Conservation (phyloP, 495 filamentous ascomycete species). For the Penicillium salamii region DNA sequence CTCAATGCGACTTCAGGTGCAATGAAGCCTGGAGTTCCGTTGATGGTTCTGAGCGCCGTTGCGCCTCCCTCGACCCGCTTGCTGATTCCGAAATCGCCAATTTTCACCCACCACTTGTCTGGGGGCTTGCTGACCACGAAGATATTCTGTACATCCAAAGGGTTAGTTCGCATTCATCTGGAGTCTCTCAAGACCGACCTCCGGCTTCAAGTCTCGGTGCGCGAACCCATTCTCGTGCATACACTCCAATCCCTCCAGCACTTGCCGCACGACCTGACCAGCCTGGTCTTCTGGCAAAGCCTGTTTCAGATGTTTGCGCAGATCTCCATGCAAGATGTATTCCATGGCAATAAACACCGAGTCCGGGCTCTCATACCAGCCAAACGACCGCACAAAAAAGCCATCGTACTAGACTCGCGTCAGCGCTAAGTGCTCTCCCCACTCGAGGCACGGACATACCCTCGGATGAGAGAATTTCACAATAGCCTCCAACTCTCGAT, state of each 20-base stretch:
- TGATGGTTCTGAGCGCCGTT: conserved; percentile 20
- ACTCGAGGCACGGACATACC: background rate
- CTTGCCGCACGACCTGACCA: conserved; percentile 14
- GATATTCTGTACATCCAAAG: conserved; percentile 28
- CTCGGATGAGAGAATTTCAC: conserved; percentile 1
- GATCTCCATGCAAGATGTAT: conserved; percentile 22
- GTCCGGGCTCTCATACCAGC: conserved; percentile 13
- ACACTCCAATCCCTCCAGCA: conserved; percentile 21
- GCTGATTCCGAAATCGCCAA: conserved; percentile 51
- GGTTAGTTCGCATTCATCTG: background rate
- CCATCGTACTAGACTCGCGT: background rate
- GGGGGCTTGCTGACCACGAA: conserved; percentile 25
- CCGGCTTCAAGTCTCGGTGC: conserved; percentile 28
- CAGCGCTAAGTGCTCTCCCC: too few relatives aligned
- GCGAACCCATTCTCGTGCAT: conserved; percentile 25
- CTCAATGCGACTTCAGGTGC: conserved; percentile 34
- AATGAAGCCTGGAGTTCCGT: conserved; percentile 32
- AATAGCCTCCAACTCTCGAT: too few relatives aligned
- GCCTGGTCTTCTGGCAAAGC: conserved; percentile 16
- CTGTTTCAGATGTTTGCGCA: conserved; percentile 3
- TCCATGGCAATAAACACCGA: conserved; percentile 27
- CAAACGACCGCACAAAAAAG: conserved; percentile 1
- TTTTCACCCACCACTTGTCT: conserved; percentile 41
- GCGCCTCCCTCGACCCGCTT: conserved; percentile 30
- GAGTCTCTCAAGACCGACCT: conserved; percentile 5